phyloP scores from a whole-genome alignment of 2,329 filamentous ascomycete species.

The Bipolaris bicolor region DNA sequence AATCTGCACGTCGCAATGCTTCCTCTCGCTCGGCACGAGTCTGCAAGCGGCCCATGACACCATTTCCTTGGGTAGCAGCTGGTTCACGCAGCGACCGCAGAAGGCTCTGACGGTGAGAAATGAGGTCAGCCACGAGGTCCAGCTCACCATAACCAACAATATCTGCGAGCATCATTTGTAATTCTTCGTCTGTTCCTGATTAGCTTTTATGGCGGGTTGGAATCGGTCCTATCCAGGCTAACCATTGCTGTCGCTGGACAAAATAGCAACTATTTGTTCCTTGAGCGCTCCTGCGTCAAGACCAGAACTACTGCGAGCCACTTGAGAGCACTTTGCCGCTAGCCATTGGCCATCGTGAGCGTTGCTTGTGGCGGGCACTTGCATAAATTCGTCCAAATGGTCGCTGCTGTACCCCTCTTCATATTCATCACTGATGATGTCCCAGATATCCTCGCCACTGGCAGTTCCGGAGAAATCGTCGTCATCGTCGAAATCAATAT shows the following conservation, averaged over 20 bases:
- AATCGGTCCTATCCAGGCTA: neutral
- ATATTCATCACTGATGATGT: constrained; percentile 80
- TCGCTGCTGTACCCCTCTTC: constrained; percentile 70
- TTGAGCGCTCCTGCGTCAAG: constrained; percentile 73
- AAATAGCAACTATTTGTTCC: constrained; percentile 75
- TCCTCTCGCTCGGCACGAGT: constrained; percentile 80
- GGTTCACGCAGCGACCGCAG: constrained; percentile 38
- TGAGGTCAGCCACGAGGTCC: constrained; percentile 90
- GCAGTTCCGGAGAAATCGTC: constrained; percentile 65
- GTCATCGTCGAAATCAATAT: constrained; percentile 70
- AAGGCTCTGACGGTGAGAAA: constrained; percentile 75
- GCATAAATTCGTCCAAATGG: constrained; percentile 62
- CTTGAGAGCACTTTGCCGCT: constrained; percentile 66
- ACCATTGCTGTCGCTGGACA: constrained; percentile 68
- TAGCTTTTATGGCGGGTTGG: constrained; percentile 1
- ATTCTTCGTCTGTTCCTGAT: constrained; percentile 69
- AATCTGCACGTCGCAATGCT: constrained; percentile 75
- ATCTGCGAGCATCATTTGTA: constrained; percentile 90
- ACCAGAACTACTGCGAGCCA: constrained; percentile 69
- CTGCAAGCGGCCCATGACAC: constrained; percentile 65
- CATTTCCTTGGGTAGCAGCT: constrained; percentile 50
- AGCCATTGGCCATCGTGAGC: constrained; percentile 74
- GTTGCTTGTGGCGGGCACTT: constrained; percentile 32
- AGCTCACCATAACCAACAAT: constrained; percentile 92
- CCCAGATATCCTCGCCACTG: constrained; percentile 85